phyloP scores from a whole-genome alignment of 164 flowering plant species.

The Stephania cephalantha region DNA sequence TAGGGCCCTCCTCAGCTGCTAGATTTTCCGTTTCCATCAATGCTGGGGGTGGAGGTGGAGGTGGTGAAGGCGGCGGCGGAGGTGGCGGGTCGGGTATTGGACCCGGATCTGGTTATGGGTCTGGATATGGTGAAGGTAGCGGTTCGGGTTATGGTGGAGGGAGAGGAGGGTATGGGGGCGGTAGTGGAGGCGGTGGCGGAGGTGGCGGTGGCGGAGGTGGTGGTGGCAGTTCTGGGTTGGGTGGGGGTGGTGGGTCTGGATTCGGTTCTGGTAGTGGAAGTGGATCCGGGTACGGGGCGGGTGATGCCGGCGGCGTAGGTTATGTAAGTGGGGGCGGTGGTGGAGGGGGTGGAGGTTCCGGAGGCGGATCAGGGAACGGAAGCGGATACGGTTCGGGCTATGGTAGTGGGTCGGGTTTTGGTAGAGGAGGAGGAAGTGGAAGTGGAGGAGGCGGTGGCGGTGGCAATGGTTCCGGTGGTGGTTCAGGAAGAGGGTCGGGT shows the following conservation, averaged over 20 bases:
- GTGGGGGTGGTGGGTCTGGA: conserved; percentile 13
- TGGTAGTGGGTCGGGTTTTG: neutral
- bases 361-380: neutral
- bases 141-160: neutral
- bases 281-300: conserved; percentile 4
- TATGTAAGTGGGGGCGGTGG: neutral
- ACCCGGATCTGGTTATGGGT: neutral
- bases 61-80: conserved; percentile 3
- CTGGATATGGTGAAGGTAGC: neutral
- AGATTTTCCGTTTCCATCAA: neutral
- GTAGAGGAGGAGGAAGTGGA: neutral
- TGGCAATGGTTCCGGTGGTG: neutral
- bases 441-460: neutral
- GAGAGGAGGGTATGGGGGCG: conserved; percentile 5
- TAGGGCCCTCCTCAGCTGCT: conserved; percentile 14
- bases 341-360: neutral
- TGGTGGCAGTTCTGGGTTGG: conserved; percentile 6
- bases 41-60: neutral
- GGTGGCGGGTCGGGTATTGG: conserved; percentile 6
- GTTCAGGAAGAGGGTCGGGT: conserved; percentile 3
- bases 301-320: neutral
- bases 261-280: neutral
- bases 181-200: conserved; percentile 10
- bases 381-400: too few relatives aligned
- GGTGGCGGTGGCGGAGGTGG: conserved; percentile 11